Evolutionary conservation across 108 stramenopile genomes (phyloP).

Genomic region (Parietichytrium sp.): DNA sequence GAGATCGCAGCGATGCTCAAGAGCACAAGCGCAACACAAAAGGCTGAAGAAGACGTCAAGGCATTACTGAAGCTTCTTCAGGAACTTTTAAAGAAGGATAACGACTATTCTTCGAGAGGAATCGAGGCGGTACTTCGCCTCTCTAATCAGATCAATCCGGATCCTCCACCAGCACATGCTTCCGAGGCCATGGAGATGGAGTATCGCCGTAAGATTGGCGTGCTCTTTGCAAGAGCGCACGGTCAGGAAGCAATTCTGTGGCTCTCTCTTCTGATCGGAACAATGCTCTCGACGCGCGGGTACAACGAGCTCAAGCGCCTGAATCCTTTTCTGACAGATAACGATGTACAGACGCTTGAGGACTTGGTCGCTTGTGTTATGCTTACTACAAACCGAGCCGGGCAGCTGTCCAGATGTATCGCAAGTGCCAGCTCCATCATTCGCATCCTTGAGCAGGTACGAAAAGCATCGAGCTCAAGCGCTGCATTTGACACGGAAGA

Average conservation of each 20-base stretch:
- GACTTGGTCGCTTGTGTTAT: neutral
- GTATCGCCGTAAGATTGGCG: slow-evolving; percentile 23
- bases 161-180: slow-evolving; percentile 1
- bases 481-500: slow-evolving; percentile 1
- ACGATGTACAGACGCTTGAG: neutral
- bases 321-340: slow-evolving; percentile 16
- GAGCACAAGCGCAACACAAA: neutral
- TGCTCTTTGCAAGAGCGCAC: slow-evolving; percentile 8
- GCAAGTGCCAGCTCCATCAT: neutral
- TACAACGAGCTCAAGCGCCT: slow-evolving; percentile 25
- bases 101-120: slow-evolving; percentile 21
- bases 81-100: neutral
- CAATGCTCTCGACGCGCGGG: neutral
- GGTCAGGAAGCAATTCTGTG: slow-evolving; percentile 32
- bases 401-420: slow-evolving; percentile 5
- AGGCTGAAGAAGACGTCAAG: neutral
- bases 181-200: slow-evolving; percentile 29
- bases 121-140: slow-evolving; percentile 25
- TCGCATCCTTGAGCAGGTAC: slow-evolving; percentile 6
- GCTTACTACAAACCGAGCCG: slow-evolving; percentile 22
- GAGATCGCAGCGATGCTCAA: neutral
- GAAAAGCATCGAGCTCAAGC: neutral
- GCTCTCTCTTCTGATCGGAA: slow-evolving; percentile 24
- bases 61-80: neutral
- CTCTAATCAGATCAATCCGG: slow-evolving; percentile 5